Percentiles rank a stretch among this genome's conserved stretches.
phyloP scores from a whole-genome alignment of 805 yeast species.

The Saccharomycopsis microspora region DNA sequence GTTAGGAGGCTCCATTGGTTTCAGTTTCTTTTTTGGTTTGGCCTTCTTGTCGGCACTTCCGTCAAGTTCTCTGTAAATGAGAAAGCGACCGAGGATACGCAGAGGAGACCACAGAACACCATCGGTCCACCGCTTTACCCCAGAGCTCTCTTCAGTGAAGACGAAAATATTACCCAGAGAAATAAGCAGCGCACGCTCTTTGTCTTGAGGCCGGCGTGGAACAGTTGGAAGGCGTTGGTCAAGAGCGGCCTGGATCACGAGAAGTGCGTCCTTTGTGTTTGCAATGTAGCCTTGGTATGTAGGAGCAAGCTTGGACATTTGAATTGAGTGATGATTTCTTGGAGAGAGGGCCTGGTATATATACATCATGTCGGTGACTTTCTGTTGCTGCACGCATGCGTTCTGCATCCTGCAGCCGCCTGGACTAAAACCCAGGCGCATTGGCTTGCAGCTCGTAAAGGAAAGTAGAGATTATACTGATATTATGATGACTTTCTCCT shows the following conservation, averaged over 20 bases:
- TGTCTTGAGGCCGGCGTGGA: slow-evolving; percentile 71
- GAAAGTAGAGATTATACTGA: no score
- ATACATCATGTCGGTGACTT: no score
- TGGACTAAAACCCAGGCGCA: no score
- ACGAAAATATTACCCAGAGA: slow-evolving; percentile 75
- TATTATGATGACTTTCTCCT: no score
- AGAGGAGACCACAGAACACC: slow-evolving; percentile 94
- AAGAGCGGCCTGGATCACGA: slow-evolving; percentile 71
- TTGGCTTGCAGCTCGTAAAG: no score
- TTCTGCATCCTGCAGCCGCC: no score
- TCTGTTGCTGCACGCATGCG: no score
- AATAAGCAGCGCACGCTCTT: slow-evolving; percentile 57
- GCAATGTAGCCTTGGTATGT: slow-evolving; percentile 46
- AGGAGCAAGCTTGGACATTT: slow-evolving; percentile 11
- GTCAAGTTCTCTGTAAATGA: slow-evolving; percentile 68
- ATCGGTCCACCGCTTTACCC: slow-evolving; percentile 93
- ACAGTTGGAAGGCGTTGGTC: slow-evolving; percentile 49
- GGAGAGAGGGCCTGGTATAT: no score
- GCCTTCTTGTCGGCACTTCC: slow-evolving; percentile 33
- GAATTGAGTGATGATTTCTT: no score
- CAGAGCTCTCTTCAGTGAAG: slow-evolving; percentile 70
- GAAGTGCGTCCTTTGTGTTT: slow-evolving; percentile 72
- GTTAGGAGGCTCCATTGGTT: slow-evolving; percentile 1
- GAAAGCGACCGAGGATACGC: slow-evolving; percentile 73
- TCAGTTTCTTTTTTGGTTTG: slow-evolving; percentile 27